Evolutionary conservation across 805 yeast genomes (phyloP).

Genomic region (Maudiozyma saulgeensis): DNA sequence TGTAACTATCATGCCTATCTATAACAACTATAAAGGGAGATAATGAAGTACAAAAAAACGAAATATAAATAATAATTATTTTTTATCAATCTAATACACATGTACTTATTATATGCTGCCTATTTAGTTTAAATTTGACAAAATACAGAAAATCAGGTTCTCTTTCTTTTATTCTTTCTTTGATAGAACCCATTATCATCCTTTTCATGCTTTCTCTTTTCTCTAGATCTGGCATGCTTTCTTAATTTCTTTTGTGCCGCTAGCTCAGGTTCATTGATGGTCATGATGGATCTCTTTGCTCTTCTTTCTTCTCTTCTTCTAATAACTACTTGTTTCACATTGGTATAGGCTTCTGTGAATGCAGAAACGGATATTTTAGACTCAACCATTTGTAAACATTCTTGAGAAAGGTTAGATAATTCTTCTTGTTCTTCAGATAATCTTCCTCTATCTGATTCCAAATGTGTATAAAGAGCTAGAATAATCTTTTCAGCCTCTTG

Average conservation of each 20-base stretch:
- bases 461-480: slow-evolving; percentile 43
- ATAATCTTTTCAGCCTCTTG: slow-evolving; percentile 41
- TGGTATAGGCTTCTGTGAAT: slow-evolving; percentile 51
- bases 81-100: too few species aligned
- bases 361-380: slow-evolving; percentile 60
- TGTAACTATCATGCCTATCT: too few species aligned
- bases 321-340: slow-evolving; percentile 51
- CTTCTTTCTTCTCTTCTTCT: slow-evolving; percentile 66
- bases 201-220: slow-evolving; percentile 62
- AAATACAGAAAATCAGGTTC: neutral
- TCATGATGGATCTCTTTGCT: slow-evolving; percentile 64
- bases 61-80: too few species aligned
- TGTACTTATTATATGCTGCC: too few species aligned
- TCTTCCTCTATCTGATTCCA: slow-evolving; percentile 29
- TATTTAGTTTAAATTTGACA: too few species aligned
- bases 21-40: too few species aligned
- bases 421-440: slow-evolving; percentile 40
- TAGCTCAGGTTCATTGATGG: slow-evolving; percentile 67
- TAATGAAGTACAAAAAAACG: too few species aligned
- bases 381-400: slow-evolving; percentile 61
- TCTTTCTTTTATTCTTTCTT: slow-evolving; percentile 43
- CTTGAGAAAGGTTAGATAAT: slow-evolving; percentile 44
- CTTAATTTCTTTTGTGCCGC: slow-evolving; percentile 71
- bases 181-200: slow-evolving; percentile 72
- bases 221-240: slow-evolving; percentile 67